These are phyloP conservation scores for Cucumis sativus DNA, from an alignment of 306 rosid species.

Conservation along the genomic window DNA sequence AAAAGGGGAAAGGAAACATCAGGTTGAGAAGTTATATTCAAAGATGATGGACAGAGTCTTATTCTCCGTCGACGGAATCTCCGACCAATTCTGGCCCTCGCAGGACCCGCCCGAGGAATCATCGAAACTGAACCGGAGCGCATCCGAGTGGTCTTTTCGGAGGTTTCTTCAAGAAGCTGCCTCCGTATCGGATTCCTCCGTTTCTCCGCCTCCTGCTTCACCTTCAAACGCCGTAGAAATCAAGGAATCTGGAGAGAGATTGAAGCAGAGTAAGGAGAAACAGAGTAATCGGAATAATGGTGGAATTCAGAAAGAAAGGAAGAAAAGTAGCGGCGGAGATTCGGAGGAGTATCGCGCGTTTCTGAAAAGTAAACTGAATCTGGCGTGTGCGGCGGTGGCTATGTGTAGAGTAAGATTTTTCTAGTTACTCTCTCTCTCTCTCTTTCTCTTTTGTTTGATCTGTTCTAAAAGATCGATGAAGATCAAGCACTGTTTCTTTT, in stretches of 20 bases:
- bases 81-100: constrained; percentile 48
- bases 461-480: too few relatives aligned
- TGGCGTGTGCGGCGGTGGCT: too few relatives aligned
- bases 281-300: neutral
- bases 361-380: too few relatives aligned
- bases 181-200: constrained; percentile 18
- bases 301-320: too few relatives aligned
- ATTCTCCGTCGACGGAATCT: constrained; percentile 53
- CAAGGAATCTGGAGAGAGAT: constrained; percentile 8
- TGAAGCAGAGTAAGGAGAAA: neutral
- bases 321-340: too few relatives aligned
- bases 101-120: constrained; percentile 14
- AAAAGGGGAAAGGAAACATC: neutral
- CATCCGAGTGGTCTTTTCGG: constrained; percentile 87
- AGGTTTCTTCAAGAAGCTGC: constrained; percentile 44
- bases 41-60: constrained; percentile 51
- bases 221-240: constrained; percentile 16
- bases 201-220: constrained; percentile 21
- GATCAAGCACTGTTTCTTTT: too few relatives aligned
- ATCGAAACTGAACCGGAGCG: constrained; percentile 54
- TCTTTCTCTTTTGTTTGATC: too few relatives aligned
- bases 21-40: neutral
- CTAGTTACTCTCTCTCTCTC: too few relatives aligned
- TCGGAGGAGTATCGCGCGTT: too few relatives aligned
- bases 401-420: too few relatives aligned